Evolutionary conservation across 2,329 filamentous ascomycete genomes (phyloP), one percentile per base, ranked within the genome.

Genomic region (Fusarium sp.): DNA sequence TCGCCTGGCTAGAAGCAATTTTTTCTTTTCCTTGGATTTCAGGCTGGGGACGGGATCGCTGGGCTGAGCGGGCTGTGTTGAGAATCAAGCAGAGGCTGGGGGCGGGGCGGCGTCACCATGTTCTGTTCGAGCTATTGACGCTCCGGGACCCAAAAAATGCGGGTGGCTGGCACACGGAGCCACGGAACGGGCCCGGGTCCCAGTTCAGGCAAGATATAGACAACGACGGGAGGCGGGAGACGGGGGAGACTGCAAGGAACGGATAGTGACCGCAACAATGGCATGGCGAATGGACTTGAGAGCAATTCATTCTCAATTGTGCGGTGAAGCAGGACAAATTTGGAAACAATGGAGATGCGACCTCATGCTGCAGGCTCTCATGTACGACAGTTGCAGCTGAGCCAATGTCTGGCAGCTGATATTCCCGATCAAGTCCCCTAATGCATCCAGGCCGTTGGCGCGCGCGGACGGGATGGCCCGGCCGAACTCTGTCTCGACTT

Each of bases 391-490:
- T 49, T 49, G 7, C 44, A 49, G 23, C 44, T 49, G 23, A 16
- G 6, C 44, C 44, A 49, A 49, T 49, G 44, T 29, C n/a, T 49
- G 44, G 23, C 23, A 29, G 60, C 4, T 16, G 33, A 46, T 59
- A 54, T 38, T 65, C 67, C 67, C 64, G 57, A 44, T 46, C 18
- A 63, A 61, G 56, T 59, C 38, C 61, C 34, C 58, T 58, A 38
- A 57, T 51, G 57, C 36, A 44, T 55, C 25, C 34, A 34, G 36
- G 9, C 50, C 55, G 53, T 67, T 74, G 70, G 53, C 65, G 68
- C 60, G 67, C 57, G 56, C 67, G 70, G 54, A 42, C 73, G 73
- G 73, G 73, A 74, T 68, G 68, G 64, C 61, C 73, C 73, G 73
- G 61, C 61, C 55, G 64, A 68, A 64, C 69, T 70, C 66, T 73